Conservation (phyloP, 805 yeast species). For the Yarrowia alimentaria region DNA sequence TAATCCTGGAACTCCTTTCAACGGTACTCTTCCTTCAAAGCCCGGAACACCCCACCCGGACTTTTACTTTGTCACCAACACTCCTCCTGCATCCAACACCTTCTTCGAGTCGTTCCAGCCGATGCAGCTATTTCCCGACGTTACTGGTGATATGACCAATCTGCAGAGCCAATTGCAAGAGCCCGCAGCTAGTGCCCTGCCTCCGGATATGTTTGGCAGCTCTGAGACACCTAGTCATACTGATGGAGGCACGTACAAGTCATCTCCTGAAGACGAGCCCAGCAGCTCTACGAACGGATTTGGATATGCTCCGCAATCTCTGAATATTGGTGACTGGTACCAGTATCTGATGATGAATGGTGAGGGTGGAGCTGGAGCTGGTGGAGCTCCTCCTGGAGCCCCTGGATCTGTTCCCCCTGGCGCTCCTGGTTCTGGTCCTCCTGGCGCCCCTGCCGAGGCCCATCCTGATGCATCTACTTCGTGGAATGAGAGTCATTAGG, state of each 20-base stretch:
- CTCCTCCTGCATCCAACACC: conserved; percentile 35
- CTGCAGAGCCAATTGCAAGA: conserved; percentile 14
- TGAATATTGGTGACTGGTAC: conserved; percentile 44
- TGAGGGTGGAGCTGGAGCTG: not conserved
- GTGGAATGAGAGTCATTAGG: conserved; percentile 17
- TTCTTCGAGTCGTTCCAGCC: conserved; percentile 57
- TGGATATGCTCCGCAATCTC: conserved; percentile 36
- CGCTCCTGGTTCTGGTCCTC: conserved; percentile 8
- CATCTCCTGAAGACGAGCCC: conserved; percentile 31
- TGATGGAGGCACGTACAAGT: conserved; percentile 24
- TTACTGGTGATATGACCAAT: conserved; percentile 12
- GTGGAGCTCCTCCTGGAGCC: conserved; percentile 2
- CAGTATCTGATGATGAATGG: conserved; percentile 37
- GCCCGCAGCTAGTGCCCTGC: not conserved
- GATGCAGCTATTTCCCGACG: conserved; percentile 53
- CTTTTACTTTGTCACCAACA: conserved; percentile 38
- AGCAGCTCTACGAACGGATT: not conserved
- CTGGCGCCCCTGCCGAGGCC: conserved; percentile 4
- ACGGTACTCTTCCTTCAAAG: conserved; percentile 6
- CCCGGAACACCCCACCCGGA: conserved; percentile 35
- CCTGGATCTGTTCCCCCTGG: conserved; percentile 10
- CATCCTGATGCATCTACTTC: not conserved
- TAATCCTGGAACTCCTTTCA: conserved; percentile 19
- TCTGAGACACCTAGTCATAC: conserved; percentile 5
- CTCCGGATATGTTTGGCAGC: conserved; percentile 17